A percentile compares a stretch with the other conserved stretches of the same genome.
Evolutionary conservation across 441 rosid genomes (phyloP).

Genomic region (Raphanus hybrid): DNA sequence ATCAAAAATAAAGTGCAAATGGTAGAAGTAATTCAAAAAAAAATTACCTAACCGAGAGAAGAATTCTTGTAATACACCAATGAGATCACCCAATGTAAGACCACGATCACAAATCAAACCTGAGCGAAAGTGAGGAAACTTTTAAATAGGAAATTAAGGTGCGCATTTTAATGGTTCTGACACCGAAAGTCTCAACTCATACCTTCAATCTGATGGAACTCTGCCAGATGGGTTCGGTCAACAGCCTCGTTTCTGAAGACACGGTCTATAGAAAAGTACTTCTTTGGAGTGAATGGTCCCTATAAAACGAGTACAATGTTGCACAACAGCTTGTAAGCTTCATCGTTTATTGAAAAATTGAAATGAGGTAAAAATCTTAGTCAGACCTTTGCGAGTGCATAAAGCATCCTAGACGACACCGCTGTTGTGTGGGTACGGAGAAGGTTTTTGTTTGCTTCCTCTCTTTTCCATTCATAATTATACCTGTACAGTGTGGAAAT

Average conservation of each 20-base stretch:
- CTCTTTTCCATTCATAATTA: conserved; percentile 93
- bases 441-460: conserved; percentile 91
- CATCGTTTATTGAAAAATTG: neutral
- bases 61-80: conserved; percentile 85
- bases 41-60: conserved; percentile 80
- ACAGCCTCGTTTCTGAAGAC: conserved; percentile 99
- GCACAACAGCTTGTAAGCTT: conserved; percentile 16
- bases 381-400: conserved; percentile 81
- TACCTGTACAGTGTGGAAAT: conserved; percentile 52
- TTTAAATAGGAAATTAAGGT: neutral
- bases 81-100: conserved; percentile 91
- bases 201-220: conserved; percentile 99
- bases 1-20: neutral
- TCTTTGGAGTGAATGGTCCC: conserved; percentile 72
- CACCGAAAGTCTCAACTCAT: conserved; percentile 2
- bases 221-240: conserved; percentile 93
- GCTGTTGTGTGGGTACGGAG: conserved; percentile 97
- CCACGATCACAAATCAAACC: conserved; percentile 92
- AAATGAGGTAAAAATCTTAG: neutral
- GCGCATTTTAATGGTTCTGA: neutral
- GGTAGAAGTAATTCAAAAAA: neutral
- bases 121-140: conserved; percentile 48
- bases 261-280: conserved; percentile 92
- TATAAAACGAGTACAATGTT: conserved; percentile 14
- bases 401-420: conserved; percentile 90